A percentile compares a stretch with the other conserved stretches of the same genome.
These are phyloP conservation scores for Starmera quercuum DNA, from an alignment of 805 yeast species.

Conservation along the genomic window DNA sequence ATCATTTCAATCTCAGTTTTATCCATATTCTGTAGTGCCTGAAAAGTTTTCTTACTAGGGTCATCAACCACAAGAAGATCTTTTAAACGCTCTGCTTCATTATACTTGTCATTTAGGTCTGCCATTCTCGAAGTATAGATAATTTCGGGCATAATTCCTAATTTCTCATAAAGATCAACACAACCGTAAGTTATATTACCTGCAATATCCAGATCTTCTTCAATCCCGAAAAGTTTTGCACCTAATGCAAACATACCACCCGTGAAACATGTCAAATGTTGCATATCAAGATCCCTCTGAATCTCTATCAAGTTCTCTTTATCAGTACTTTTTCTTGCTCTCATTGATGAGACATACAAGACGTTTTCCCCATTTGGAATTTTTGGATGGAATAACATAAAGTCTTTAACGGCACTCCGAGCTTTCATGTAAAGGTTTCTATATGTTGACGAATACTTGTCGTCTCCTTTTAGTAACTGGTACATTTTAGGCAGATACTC, in stretches of 20 bases:
- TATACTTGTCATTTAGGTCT: conserved; percentile 15
- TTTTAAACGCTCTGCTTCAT: conserved; percentile 9
- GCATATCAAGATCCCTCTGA: conserved; percentile 28
- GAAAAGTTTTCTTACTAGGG: background rate
- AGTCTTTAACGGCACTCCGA: conserved; percentile 28
- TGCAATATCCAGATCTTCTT: conserved; percentile 32
- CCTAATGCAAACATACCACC: conserved; percentile 49
- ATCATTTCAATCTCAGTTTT: background rate
- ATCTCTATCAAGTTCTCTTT: conserved; percentile 11
- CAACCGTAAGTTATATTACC: conserved; percentile 41
- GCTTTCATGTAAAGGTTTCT: conserved; percentile 28
- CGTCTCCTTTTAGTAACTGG: conserved; percentile 32
- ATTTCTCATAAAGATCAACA: conserved; percentile 30
- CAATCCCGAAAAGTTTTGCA: conserved; percentile 29
- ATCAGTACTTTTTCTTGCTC: conserved; percentile 13
- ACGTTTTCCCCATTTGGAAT: conserved; percentile 32
- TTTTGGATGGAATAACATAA: conserved; percentile 37
- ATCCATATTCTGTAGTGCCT: background rate
- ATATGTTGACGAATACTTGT: conserved; percentile 18
- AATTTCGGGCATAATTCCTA: conserved; percentile 38
- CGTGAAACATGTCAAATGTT: conserved; percentile 42
- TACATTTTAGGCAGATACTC: conserved; percentile 42
- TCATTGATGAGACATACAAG: conserved; percentile 19
- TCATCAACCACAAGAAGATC: conserved; percentile 2
- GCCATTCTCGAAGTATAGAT: conserved; percentile 22